Evolutionary conservation across 2,329 filamentous ascomycete species (phyloP).

Genomic region (Sphaerulina musiva): DNA sequence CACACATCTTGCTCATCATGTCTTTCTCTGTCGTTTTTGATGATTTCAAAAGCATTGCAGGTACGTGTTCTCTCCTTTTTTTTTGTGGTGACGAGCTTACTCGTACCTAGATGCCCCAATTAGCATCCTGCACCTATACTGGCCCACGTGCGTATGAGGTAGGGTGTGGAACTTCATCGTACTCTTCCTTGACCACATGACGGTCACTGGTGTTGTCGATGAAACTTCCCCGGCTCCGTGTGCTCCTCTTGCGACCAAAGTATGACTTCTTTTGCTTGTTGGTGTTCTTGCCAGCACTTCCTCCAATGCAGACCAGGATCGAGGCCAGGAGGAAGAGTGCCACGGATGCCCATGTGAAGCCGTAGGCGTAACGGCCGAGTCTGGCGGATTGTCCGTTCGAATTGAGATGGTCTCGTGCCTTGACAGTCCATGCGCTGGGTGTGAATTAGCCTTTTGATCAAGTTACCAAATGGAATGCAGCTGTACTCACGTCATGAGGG

Average conservation of each 20-base stretch:
- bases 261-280: conserved; percentile 34
- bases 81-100: conserved; percentile 1
- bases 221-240: conserved; percentile 48
- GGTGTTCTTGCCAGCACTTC: conserved; percentile 45
- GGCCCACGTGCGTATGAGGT: conserved; percentile 5
- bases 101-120: conserved; percentile 8
- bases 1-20: background rate
- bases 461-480: background rate
- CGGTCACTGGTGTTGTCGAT: conserved; percentile 52
- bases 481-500: conserved; percentile 65
- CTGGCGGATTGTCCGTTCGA: conserved; percentile 49
- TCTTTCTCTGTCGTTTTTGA: conserved; percentile 6
- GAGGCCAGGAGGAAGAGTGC: conserved; percentile 60
- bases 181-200: conserved; percentile 66
- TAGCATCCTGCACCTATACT: conserved; percentile 7
- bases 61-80: background rate
- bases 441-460: conserved; percentile 22
- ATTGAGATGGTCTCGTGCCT: conserved; percentile 61
- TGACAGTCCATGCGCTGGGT: conserved; percentile 58
- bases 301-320: conserved; percentile 60
- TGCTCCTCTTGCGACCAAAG: conserved; percentile 47
- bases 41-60: background rate
- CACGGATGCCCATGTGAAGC: conserved; percentile 69
- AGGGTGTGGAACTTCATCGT: conserved; percentile 37
- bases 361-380: conserved; percentile 64